A percentile compares a stretch with the other conserved stretches of the same genome.
Conservation (phyloP, 805 yeast genomes). For the Ogataea thermomethanolica region DNA sequence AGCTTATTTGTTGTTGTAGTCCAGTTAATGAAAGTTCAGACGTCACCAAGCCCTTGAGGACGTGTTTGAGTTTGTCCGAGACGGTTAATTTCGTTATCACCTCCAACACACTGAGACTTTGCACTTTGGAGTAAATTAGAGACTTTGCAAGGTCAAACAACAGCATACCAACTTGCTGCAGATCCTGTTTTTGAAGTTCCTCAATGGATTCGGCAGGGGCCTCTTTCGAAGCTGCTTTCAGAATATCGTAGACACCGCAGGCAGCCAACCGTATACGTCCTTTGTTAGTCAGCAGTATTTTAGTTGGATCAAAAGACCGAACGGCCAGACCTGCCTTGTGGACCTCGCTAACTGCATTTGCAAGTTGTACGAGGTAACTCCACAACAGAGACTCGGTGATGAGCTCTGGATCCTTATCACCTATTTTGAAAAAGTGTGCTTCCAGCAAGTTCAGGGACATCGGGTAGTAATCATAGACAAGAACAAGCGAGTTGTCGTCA, state of each 20-base stretch:
- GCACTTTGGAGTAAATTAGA: constrained; percentile 24
- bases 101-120: constrained; percentile 18
- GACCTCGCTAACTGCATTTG: constrained; percentile 61
- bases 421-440: constrained; percentile 49
- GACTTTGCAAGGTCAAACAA: constrained; percentile 52
- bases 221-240: constrained; percentile 37
- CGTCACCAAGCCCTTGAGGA: constrained; percentile 37
- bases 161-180: constrained; percentile 54
- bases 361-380: constrained; percentile 72
- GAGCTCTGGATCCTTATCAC: constrained; percentile 40
- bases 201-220: constrained; percentile 18
- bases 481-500: constrained; percentile 70
- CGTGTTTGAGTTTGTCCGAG: constrained; percentile 44
- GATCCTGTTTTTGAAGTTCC: constrained; percentile 43
- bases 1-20: constrained; percentile 40
- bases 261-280: constrained; percentile 70
- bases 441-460: constrained; percentile 67
- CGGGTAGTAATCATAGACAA: constrained; percentile 86
- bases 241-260: constrained; percentile 67
- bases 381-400: constrained; percentile 68
- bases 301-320: constrained; percentile 59
- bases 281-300: constrained; percentile 68
- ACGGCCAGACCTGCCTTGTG: constrained; percentile 66
- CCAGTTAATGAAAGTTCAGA: constrained; percentile 28
- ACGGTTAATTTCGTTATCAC: constrained; percentile 33